A percentile compares a stretch with the other conserved stretches of the same genome.
phyloP scores from a whole-genome alignment of 2,329 filamentous ascomycete genomes.

The Botrytis fabae region DNA sequence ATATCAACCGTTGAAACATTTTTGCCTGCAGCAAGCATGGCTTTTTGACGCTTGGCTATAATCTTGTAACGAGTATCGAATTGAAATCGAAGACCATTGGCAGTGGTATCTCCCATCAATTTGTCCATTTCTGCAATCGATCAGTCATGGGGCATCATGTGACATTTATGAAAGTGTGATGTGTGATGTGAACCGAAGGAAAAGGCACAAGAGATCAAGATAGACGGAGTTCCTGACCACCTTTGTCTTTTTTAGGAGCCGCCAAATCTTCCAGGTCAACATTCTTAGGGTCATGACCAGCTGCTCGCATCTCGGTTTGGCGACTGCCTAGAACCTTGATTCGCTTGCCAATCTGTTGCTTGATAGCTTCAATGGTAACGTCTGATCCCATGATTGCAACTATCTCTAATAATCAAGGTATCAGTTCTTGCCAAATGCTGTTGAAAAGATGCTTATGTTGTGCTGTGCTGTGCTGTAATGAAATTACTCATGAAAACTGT shows the following conservation, averaged over 20 bases:
- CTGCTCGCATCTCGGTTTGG: constrained; percentile 48
- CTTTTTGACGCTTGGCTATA: constrained; percentile 51
- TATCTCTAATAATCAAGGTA: constrained; percentile 22
- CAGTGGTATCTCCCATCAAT: constrained; percentile 29
- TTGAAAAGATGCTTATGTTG: neutral
- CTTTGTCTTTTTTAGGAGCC: constrained; percentile 23
- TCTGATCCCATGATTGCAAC: constrained; percentile 33
- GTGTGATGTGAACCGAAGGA: neutral
- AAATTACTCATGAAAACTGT: neutral
- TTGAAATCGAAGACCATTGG: constrained; percentile 31
- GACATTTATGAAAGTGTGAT: neutral
- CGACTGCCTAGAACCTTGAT: constrained; percentile 54
- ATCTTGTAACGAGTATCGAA: constrained; percentile 47
- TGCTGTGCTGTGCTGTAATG: neutral
- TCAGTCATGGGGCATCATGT: constrained; percentile 5
- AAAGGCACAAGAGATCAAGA: neutral
- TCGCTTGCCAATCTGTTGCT: constrained; percentile 32
- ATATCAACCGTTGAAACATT: neutral
- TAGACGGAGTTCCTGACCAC: neutral
- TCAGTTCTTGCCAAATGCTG: neutral
- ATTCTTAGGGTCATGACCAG: constrained; percentile 47
- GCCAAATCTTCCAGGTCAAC: constrained; percentile 29
- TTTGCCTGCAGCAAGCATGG: constrained; percentile 49
- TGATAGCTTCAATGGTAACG: constrained; percentile 30
- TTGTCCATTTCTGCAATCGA: constrained; percentile 17